phyloP scores from a whole-genome alignment of 108 stramenopile species.

The Schizochytrium sp. region DNA sequence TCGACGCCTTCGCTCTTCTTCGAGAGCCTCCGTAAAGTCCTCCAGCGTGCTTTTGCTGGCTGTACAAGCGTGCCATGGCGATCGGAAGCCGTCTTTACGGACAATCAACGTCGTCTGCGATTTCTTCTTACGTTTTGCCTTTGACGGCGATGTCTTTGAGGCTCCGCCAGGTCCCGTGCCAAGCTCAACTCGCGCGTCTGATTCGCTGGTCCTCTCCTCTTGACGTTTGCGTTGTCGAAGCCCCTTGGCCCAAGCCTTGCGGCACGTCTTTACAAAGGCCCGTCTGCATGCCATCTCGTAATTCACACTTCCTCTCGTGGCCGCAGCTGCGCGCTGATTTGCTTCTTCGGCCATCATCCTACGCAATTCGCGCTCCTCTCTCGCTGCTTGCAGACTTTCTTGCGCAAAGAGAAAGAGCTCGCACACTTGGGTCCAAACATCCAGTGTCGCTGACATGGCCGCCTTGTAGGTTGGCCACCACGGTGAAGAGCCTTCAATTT shows the following conservation, averaged over 20 bases:
- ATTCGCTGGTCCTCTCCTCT: not conserved
- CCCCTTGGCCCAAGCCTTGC: not conserved
- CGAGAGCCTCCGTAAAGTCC: not conserved
- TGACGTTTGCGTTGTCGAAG: not conserved
- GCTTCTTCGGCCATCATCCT: conserved; percentile 5
- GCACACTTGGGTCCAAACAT: not conserved
- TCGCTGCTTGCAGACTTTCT: not conserved
- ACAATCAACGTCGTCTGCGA: not conserved
- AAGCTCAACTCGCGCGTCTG: not conserved
- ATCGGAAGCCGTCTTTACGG: not conserved
- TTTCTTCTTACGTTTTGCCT: not conserved
- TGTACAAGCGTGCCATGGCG: not conserved
- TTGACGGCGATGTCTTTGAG: not conserved
- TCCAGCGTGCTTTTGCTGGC: not conserved
- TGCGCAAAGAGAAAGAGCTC: not conserved
- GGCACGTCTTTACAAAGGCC: not conserved
- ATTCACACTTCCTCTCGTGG: not conserved
- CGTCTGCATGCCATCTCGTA: not conserved
- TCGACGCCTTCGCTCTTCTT: not conserved
- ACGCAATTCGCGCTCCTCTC: not conserved
- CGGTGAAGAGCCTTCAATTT: not conserved
- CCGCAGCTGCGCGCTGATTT: not conserved
- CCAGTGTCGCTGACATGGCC: not conserved
- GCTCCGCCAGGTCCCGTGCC: not conserved
- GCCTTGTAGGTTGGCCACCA: not conserved